Evolutionary conservation across 116 monocot genomes (phyloP).

Genomic region (Zostera marina): DNA sequence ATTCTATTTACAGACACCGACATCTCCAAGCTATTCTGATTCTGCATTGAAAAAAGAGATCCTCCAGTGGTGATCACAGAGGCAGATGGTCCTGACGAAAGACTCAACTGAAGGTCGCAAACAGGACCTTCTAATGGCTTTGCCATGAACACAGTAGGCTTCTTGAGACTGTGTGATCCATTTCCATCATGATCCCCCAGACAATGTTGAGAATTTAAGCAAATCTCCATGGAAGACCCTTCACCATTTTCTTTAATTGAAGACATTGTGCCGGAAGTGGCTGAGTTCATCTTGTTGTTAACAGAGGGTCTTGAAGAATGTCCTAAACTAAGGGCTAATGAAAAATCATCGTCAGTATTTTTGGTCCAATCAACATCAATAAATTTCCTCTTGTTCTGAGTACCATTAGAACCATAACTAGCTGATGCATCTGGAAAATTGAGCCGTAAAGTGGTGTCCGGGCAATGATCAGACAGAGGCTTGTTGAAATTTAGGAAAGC

Average conservation of each 20-base stretch:
- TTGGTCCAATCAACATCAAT: slow-evolving; percentile 10
- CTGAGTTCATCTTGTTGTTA: slow-evolving; percentile 32
- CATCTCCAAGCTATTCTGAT: slow-evolving; percentile 8
- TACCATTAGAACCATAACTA: slow-evolving; percentile 2
- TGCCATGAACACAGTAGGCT: slow-evolving; percentile 1
- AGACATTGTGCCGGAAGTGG: slow-evolving; percentile 24
- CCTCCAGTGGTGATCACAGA: slow-evolving; percentile 23
- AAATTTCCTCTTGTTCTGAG: slow-evolving; percentile 22
- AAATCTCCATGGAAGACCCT: slow-evolving; percentile 21
- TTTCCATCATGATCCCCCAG: slow-evolving; percentile 19
- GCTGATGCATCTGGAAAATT: slow-evolving; percentile 10
- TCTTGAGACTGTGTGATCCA: slow-evolving; percentile 4
- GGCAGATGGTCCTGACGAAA: slow-evolving; percentile 31
- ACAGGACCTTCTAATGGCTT: slow-evolving; percentile 7
- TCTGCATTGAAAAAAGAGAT: slow-evolving; percentile 4
- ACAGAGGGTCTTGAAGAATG: slow-evolving; percentile 30
- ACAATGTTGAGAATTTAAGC: slow-evolving; percentile 30
- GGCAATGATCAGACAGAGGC: slow-evolving; percentile 7
- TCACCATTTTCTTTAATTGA: slow-evolving; percentile 38
- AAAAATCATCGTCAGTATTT: slow-evolving; percentile 11
- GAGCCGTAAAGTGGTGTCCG: slow-evolving; percentile 21
- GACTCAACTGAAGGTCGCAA: slow-evolving; percentile 34
- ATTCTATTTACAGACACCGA: slow-evolving; percentile 5
- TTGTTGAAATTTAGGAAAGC: slow-evolving; percentile 6
- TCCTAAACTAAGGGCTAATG: slow-evolving; percentile 34